Base-by-base conservation (phyloP, 1,139 yeast species). In the Yamadazyma taylorii region DNA sequence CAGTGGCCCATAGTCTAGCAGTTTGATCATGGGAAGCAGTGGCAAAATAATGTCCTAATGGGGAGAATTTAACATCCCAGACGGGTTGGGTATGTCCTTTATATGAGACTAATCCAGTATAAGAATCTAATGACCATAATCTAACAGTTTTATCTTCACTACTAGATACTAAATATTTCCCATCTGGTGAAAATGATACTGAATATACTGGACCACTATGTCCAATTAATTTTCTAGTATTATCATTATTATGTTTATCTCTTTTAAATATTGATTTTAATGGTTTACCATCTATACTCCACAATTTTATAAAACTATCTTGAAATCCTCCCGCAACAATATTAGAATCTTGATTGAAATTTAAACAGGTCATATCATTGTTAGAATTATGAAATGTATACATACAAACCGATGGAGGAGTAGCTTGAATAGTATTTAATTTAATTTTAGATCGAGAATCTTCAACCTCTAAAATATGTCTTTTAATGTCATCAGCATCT, bases 11-110 rank as follows among this genome's bases (percentile, higher is more conserved):
- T 42, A 94, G 70, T 46, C 97, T 73, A 0, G 97, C 98, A 0
- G 98, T 94, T 59, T 90, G 97, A 56, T 94, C 99, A 55, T 90
- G 97, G 3, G 97, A 88, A 0, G 95, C 97, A 0, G 97, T 89
- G 10, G 95, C 97, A 62, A 94, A 94, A 65, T 94, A 94, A 63
- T 92, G 97, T 2, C 98, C 98, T 53, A 86, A 69, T 2, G 98
- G 98, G 3, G 96, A 83, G 55, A 89, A 92, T 50, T 85, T 78
- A 5, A 92, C 97, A 56, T 94, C 98, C 98, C 98, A 94, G 21
- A 94, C 85, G 1, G 98, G 97, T 49, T 86, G 95, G 51, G 83
- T 88, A 58, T 94, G 99, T 4, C 97, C 97, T 58, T 87, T 88
- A 62, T 92, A 92, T n/a, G 92, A 78, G 2, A 92, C 98, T 35